phyloP scores from a whole-genome alignment of 129 eudicot genomes.

The Flaveria robusta region DNA sequence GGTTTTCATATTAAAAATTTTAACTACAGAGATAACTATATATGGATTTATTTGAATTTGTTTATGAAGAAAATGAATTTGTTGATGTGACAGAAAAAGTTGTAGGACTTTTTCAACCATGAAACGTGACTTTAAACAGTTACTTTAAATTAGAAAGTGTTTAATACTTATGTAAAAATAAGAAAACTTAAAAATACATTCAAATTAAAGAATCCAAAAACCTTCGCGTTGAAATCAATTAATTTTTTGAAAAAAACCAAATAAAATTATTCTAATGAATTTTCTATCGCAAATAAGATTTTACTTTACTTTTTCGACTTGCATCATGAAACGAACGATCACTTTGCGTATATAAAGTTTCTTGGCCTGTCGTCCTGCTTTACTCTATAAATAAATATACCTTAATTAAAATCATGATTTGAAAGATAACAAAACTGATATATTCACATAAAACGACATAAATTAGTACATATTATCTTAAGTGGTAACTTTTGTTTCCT shows the following conservation, averaged over 20 bases:
- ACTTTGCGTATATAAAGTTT: not conserved
- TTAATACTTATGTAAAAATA: not conserved
- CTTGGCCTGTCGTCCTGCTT: conserved; percentile 16
- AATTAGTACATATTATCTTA: not conserved
- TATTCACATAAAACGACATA: not conserved
- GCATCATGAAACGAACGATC: conserved; percentile 7
- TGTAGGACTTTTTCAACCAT: not conserved
- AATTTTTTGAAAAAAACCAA: not conserved
- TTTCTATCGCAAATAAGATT: not conserved
- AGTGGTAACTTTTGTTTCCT: not conserved
- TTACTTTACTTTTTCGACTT: not conserved
- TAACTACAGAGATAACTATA: not conserved
- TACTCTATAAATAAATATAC: not conserved
- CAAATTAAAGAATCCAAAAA: not conserved
- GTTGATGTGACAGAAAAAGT: not conserved
- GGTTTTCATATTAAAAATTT: not conserved
- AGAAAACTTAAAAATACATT: not conserved
- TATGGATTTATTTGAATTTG: not conserved
- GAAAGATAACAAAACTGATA: conserved; percentile 10
- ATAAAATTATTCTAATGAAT: not conserved
- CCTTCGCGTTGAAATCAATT: not conserved
- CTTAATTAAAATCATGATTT: not conserved
- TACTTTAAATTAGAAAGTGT: not conserved
- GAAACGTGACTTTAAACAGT: no score
- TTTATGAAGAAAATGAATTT: no score